Evolutionary conservation across 1,284 basidiomycete genomes (phyloP).

Genomic region (Naganishia sp.): DNA sequence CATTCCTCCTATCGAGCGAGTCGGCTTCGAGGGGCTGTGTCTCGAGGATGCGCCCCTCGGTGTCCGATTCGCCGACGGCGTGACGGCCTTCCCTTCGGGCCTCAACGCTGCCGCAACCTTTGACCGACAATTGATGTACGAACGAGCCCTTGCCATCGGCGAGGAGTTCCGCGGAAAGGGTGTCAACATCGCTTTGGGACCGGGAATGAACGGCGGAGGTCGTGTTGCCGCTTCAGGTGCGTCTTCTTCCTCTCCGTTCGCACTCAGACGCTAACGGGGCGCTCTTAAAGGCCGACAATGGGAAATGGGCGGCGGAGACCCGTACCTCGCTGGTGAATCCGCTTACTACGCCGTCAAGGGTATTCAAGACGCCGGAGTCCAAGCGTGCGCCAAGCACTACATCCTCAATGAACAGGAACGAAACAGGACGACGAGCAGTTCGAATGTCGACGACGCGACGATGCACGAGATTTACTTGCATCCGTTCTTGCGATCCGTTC

Average conservation of each 20-base stretch:
- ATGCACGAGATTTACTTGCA: conserved; percentile 47
- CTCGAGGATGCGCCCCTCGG: conserved; percentile 61
- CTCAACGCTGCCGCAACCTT: conserved; percentile 74
- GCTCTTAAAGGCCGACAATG: conserved; percentile 27
- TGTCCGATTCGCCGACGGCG: conserved; percentile 63
- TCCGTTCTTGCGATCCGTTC: conserved; percentile 70
- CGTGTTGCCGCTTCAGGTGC: conserved; percentile 17
- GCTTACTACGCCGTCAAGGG: conserved; percentile 74
- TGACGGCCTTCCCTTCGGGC: conserved; percentile 69
- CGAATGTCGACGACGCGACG: conserved; percentile 75
- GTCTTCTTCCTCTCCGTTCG: neutral
- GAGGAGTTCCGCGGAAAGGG: conserved; percentile 77
- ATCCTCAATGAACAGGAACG: conserved; percentile 48
- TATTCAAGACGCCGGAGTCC: conserved; percentile 70
- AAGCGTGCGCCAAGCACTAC: conserved; percentile 69
- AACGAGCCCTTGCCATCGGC: conserved; percentile 73
- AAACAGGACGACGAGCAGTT: conserved; percentile 58
- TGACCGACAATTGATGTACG: conserved; percentile 70
- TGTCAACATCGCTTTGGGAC: conserved; percentile 68
- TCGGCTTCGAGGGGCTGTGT: conserved; percentile 69
- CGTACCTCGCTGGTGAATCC: conserved; percentile 63
- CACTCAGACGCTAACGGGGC: neutral
- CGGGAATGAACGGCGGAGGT: conserved; percentile 29
- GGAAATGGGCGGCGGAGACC: conserved; percentile 60
- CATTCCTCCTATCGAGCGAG: conserved; percentile 62